These are phyloP conservation scores for Grosmannia huntii DNA, from an alignment of 2,329 filamentous ascomycete species.

Conservation along the genomic window DNA sequence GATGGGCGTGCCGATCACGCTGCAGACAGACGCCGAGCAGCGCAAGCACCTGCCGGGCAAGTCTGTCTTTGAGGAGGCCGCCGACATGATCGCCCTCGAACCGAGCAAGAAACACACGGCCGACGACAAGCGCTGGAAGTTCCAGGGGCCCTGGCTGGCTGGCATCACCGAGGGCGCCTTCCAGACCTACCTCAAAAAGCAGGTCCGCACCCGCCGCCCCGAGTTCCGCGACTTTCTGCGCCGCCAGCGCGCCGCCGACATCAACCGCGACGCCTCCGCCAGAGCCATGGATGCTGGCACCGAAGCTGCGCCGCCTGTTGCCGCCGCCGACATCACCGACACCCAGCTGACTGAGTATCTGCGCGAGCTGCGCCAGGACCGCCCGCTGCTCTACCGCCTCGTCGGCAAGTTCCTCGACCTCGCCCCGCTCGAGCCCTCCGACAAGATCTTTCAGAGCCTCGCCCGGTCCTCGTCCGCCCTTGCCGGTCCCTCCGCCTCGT, in stretches of 20 bases:
- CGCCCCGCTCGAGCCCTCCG: conserved; percentile 31
- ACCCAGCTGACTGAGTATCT: conserved; percentile 38
- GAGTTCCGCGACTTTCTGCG: conserved; percentile 44
- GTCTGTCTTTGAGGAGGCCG: conserved; percentile 48
- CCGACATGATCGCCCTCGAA: conserved; percentile 37
- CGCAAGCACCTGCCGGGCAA: conserved; percentile 18
- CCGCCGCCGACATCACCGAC: conserved; percentile 31
- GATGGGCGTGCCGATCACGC: conserved; percentile 53
- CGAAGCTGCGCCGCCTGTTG: conserved; percentile 17
- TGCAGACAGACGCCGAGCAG: conserved; percentile 12
- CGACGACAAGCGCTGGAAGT: conserved; percentile 49
- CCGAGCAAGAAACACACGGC: conserved; percentile 19
- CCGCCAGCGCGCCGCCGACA: conserved; percentile 31
- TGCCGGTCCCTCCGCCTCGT: conserved; percentile 7
- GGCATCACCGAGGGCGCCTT: conserved; percentile 50
- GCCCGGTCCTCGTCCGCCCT: conserved; percentile 8
- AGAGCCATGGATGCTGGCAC: conserved; percentile 27
- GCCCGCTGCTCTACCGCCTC: conserved; percentile 35
- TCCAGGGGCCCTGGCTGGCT: conserved; percentile 52
- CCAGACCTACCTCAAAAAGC: conserved; percentile 37
- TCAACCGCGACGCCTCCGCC: conserved; percentile 24
- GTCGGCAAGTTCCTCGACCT: conserved; percentile 52
- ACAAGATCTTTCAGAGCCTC: conserved; percentile 8
- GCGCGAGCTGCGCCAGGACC: conserved; percentile 38
- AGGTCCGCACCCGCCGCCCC: conserved; percentile 37